Evolutionary conservation across 176 grass and related monocot genomes (phyloP).

Genomic region (Poa pratensis): DNA sequence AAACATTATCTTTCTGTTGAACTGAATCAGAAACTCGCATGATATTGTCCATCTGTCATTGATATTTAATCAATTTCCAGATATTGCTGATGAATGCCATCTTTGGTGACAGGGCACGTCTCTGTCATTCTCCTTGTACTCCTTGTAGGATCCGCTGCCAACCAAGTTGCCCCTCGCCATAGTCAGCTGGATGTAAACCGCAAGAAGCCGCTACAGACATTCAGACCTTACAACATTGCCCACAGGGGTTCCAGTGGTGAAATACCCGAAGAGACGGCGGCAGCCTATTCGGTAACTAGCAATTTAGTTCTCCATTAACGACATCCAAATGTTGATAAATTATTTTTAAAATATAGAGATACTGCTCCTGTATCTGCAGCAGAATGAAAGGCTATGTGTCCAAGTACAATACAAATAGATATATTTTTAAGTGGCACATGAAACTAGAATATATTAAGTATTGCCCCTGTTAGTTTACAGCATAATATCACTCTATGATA

Average conservation of each 20-base stretch:
- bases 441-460: neutral
- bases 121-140: slow-evolving; percentile 42
- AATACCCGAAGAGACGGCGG: slow-evolving; percentile 61
- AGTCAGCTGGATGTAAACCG: slow-evolving; percentile 38
- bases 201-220: slow-evolving; percentile 62
- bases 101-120: slow-evolving; percentile 47
- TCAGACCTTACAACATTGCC: slow-evolving; percentile 68
- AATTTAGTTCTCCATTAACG: neutral
- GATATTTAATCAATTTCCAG: too few relatives aligned
- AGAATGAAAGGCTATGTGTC: slow-evolving; percentile 8
- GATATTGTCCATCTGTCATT: too few relatives aligned
- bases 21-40: too few relatives aligned
- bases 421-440: slow-evolving; percentile 13
- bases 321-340: neutral
- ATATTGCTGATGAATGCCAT: neutral
- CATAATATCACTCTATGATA: neutral
- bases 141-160: slow-evolving; percentile 35
- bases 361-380: neutral
- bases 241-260: slow-evolving; percentile 67
- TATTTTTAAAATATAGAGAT: neutral
- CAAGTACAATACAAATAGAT: too few relatives aligned
- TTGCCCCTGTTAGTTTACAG: neutral
- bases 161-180: neutral
- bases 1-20: too few relatives aligned
- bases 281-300: slow-evolving; percentile 52